These are phyloP conservation scores for Entonaema liquescens DNA, from an alignment of 495 filamentous ascomycete genomes.

Conservation along the genomic window DNA sequence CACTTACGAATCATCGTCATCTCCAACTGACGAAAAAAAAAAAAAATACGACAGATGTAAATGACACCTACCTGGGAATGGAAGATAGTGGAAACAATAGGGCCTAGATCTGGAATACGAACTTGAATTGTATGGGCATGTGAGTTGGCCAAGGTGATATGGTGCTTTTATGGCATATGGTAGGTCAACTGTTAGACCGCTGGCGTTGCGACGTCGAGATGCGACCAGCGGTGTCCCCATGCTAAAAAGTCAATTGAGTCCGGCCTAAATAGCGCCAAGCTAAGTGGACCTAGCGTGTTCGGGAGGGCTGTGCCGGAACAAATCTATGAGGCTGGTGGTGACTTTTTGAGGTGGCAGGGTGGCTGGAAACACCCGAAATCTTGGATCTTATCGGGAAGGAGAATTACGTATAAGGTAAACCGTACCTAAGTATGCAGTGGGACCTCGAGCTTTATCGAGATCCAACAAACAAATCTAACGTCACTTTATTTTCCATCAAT, in stretches of 20 bases:
- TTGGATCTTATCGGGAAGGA: neutral
- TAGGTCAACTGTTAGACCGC: neutral
- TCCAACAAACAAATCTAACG: neutral
- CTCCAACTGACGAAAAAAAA: constrained; percentile 14
- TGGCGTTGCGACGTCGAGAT: neutral
- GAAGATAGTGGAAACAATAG: constrained; percentile 28
- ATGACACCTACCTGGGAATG: constrained; percentile 6
- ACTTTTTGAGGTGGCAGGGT: neutral
- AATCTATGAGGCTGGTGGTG: neutral
- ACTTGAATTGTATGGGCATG: neutral
- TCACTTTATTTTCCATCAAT: neutral
- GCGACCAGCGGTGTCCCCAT: neutral
- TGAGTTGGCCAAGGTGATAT: neutral
- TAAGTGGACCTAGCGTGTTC: constrained; percentile 7
- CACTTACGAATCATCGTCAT: constrained; percentile 35
- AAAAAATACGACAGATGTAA: neutral
- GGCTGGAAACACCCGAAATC: constrained; percentile 1
- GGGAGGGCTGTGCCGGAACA: neutral
- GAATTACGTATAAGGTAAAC: neutral
- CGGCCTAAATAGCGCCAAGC: constrained; percentile 27
- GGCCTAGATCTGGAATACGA: constrained; percentile 8
- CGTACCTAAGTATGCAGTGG: neutral
- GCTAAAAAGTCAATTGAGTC: constrained; percentile 15
- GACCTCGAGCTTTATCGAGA: neutral
- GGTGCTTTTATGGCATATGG: neutral